Evolutionary conservation across 306 rosid species (phyloP), one percentile per base, ranked within the genome.

Genomic region (Elaeagnus macrophylla): DNA sequence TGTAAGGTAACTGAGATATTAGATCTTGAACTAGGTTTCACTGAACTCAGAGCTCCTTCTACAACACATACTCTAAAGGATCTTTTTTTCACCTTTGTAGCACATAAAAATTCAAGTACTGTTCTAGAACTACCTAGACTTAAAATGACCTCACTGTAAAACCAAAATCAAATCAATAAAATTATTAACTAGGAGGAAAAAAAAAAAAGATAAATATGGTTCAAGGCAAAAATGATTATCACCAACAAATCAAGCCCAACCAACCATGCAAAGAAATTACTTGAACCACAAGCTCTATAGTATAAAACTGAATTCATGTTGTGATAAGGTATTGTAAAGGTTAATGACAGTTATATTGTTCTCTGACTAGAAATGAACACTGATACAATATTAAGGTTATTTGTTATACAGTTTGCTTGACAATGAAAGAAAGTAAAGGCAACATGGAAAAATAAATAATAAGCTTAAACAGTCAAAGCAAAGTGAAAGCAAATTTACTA

Each of bases 41-140:
- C 84, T 48, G 66, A 93, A 96, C 96, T 93, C 60, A 96, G 99
- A 74, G 96, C 96, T 69, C 99, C 99, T 72, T 93, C 99, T 5
- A 94, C 88, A 59, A 93, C 94, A 79, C 80, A 74, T 35, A 88
- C 90, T 67, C 94, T 84, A 71, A 88, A 93, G 40, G 96, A 84
- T 82, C 99, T 82, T 67, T 82, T 83, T 62, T 88, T 93, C 73
- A 84, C 99, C 75, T 84, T 93, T 8, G 99, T 96, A 53, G 94
- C 96, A 68, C 76, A 81, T 19, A 93, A 90, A 83, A 93, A 93
- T 69, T 93, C 99, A 67, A 93, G 73, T 43, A 93, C 96, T 39
- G 99, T 93, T 83, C 78, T 84, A 66, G 99, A 93, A 79, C 96
- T 88, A 16, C 99, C 99, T 25, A 93, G 74, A 25, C 96, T 93